Evolutionary conservation across 768 basidiomycete species (phyloP).

Genomic region (Serendipita sp.): DNA sequence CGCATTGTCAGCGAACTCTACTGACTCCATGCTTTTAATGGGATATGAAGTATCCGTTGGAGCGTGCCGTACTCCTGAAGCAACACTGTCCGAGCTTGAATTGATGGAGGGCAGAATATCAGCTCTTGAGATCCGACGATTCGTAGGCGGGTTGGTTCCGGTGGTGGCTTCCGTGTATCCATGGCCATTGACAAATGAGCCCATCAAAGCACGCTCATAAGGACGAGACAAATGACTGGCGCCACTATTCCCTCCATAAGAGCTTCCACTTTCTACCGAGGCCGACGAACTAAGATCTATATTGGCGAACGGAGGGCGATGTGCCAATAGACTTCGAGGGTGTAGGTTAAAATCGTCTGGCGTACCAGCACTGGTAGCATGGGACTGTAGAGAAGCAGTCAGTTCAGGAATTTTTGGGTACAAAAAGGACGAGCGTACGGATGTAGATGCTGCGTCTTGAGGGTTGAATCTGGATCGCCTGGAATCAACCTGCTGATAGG

Average conservation of each 20-base stretch:
- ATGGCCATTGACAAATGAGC: background rate
- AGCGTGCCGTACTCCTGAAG: background rate
- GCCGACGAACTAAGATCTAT: background rate
- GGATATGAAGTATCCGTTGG: background rate
- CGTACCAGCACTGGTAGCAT: background rate
- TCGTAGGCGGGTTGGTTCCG: background rate
- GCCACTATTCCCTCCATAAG: background rate
- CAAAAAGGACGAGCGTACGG: no score
- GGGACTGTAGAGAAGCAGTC: no score
- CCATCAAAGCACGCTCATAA: background rate
- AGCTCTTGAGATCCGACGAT: background rate
- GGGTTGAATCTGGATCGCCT: no score
- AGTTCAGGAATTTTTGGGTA: no score
- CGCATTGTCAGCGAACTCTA: background rate
- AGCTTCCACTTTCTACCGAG: conserved; percentile 6
- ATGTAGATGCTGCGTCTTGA: no score
- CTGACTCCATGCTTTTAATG: background rate
- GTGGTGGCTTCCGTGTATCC: background rate
- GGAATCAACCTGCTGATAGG: no score
- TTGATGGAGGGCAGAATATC: background rate
- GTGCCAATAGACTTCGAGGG: background rate
- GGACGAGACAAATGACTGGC: background rate
- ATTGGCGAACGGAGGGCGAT: background rate
- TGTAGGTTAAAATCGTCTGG: no score
- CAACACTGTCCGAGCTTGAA: background rate